Percentiles rank a stretch among this genome's conserved stretches.
Conservation (phyloP, 2,329 filamentous ascomycete genomes). For the Hypoxylon sp. region DNA sequence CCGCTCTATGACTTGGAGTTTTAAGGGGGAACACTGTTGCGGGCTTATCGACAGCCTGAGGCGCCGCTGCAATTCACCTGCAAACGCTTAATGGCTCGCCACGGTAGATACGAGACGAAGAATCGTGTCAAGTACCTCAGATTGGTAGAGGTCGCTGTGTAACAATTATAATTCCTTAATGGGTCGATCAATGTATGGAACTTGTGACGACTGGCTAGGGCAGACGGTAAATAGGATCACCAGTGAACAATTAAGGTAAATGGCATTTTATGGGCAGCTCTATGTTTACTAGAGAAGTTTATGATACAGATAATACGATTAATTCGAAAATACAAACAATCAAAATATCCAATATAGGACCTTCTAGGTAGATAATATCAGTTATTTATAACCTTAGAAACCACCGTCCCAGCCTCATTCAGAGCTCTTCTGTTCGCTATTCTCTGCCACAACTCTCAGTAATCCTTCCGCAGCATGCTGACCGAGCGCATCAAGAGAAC, state of each 20-base stretch:
- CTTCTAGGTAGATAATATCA: neutral
- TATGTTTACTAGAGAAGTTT: neutral
- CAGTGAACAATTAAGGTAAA: neutral
- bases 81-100: neutral
- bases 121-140: no score
- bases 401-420: conserved; percentile 8
- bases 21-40: neutral
- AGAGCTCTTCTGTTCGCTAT: conserved; percentile 17
- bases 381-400: neutral
- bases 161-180: neutral
- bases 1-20: neutral
- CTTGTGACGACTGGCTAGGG: neutral
- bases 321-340: neutral
- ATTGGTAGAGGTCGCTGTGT: neutral
- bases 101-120: neutral
- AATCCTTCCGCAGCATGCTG: conserved; percentile 39
- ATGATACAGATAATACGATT: neutral
- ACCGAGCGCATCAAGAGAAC: conserved; percentile 40
- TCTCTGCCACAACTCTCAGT: conserved; percentile 21
- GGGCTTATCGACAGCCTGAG: neutral
- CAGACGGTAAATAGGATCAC: neutral
- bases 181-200: neutral
- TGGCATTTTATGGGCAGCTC: no score
- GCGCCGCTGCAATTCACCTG: neutral
- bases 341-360: neutral